Evolutionary conservation across 2,329 filamentous ascomycete genomes (phyloP), one percentile per base, ranked within the genome.

Genomic region (Fusarium torulosum): DNA sequence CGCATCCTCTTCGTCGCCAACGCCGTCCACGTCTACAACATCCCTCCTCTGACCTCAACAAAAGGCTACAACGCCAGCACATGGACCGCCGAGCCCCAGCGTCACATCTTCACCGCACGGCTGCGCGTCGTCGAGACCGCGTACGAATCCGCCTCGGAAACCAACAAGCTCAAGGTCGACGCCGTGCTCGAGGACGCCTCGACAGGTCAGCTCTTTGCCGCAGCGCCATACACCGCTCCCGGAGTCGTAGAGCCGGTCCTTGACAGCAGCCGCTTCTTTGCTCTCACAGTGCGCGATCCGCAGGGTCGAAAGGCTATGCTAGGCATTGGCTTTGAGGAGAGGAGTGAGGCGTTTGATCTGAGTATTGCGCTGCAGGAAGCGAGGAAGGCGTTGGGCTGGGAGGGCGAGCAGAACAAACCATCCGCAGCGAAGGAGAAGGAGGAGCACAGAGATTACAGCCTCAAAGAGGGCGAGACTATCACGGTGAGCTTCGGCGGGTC

Each of bases 391-490:
- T 78, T 94, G 8, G 90, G 88, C 0, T 83, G 91, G 75, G 86
- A 88, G 43, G 78, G 74, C 9, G 74, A 73, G 21, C 72, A 75
- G 75, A 70, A 77, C 78, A 69, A 79, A 79, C 69, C 73, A 0
- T 75, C 75, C 6, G 76, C 75, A 14, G 72, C 74, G 17, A 79
- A 78, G 60, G 77, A 79, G 61, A 77, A 79, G 56, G 74, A 78
- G 44, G 78, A 80, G 42, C 79, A 79, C 41, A 64, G 65, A 2
- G 93, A 97, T 74, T 94, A 93, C 75, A 94, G 91, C 73, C 78
- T 97, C 67, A 97, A 97, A 78, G 93, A 94, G 62, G 93, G 93
- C 13, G 91, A 97, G 84, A 97, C 91, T 19, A 96, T 97, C 71
- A 93, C 90, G 23, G 89, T 96, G 67, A 92, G 91, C 76, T 84